Base-by-base conservation (phyloP, 2,329 filamentous ascomycete genomes). In the Cucurbitaria berberidis region DNA sequence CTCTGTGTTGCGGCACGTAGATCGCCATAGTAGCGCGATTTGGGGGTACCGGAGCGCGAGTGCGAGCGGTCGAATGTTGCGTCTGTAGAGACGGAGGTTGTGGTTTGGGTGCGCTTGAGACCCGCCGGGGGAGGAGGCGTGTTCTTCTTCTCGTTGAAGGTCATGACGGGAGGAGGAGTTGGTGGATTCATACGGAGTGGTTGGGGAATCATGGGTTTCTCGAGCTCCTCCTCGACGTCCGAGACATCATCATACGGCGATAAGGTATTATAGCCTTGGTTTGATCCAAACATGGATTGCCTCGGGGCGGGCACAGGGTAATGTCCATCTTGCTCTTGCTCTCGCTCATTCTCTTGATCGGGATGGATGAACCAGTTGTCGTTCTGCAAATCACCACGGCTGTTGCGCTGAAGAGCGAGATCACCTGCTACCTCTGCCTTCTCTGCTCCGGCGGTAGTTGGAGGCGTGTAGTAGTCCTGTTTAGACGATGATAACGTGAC, bases 131-230 rank as follows among this genome's bases (percentile, higher is more conserved):
- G 57, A 27, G 66, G 55, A 3, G 61, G 56, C 10, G 62, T 60
- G 46, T 34, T 62, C 29, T 44, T 62, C 43, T 59, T 57, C 18
- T 59, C 45, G 22, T 62, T 36, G 40, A 57, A 56, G 18, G 48
- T 56, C 39, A 57, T 57, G 41, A 60, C 32, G 15, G 69, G 68
- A 3, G 76, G 70, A 18, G 74, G 77, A 1, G 59, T 62, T 1
- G 79, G 78, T 4, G 79, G 79, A 57, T 80, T 79, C 77, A 80
- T 81, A 40, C 76, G 72, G 6, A 81, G 70, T 1, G 79, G 78
- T 51, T 77, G 71, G 13, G 73, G 75, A 27, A 73, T 55, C 59
- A 75, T 65, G n/a, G 63, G 55, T 8, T 60, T 53, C 3, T 62
- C 55, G n/a, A 49, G 45, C 29, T 71, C 65, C n/a, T 63, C 59